Evolutionary conservation across 2,329 filamentous ascomycete species (phyloP).

Genomic region (Neobulgaria alba): DNA sequence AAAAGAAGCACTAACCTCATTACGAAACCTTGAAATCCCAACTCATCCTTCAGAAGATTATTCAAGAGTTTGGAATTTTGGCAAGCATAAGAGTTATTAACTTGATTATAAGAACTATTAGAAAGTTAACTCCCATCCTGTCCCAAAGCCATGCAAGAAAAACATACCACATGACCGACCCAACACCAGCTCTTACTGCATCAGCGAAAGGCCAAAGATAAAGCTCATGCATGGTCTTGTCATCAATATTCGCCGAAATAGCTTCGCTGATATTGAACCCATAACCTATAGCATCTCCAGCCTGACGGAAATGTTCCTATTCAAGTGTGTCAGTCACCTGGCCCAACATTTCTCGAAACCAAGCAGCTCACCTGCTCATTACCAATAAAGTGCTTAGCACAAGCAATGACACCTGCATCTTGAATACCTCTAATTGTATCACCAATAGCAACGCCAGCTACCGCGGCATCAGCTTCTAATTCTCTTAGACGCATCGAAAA

Average conservation of each 20-base stretch:
- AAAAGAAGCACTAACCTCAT: slow-evolving; percentile 42
- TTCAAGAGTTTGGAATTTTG: slow-evolving; percentile 73
- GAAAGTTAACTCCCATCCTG: not conserved
- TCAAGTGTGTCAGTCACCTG: too few species aligned
- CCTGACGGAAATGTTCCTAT: slow-evolving; percentile 45
- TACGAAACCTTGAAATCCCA: slow-evolving; percentile 75
- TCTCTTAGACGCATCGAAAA: too few species aligned
- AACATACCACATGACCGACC: slow-evolving; percentile 65
- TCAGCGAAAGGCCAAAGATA: slow-evolving; percentile 82
- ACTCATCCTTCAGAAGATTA: slow-evolving; percentile 70
- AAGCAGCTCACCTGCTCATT: slow-evolving; percentile 63
- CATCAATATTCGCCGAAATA: slow-evolving; percentile 46
- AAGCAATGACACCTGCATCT: slow-evolving; percentile 72
- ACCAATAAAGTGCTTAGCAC: slow-evolving; percentile 63
- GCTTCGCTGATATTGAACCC: slow-evolving; percentile 56
- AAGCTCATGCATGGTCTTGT: slow-evolving; percentile 62
- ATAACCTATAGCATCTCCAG: slow-evolving; percentile 39
- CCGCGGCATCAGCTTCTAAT: not conserved
- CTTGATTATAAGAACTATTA: slow-evolving; percentile 53
- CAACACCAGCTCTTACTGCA: slow-evolving; percentile 71
- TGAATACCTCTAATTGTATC: slow-evolving; percentile 75
- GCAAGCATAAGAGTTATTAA: slow-evolving; percentile 60
- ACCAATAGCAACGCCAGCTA: slow-evolving; percentile 60
- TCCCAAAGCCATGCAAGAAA: not conserved
- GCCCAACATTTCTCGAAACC: too few species aligned